These are phyloP conservation scores for Tagetes patula DNA, from an alignment of 129 eudicot species.

Conservation along the genomic window DNA sequence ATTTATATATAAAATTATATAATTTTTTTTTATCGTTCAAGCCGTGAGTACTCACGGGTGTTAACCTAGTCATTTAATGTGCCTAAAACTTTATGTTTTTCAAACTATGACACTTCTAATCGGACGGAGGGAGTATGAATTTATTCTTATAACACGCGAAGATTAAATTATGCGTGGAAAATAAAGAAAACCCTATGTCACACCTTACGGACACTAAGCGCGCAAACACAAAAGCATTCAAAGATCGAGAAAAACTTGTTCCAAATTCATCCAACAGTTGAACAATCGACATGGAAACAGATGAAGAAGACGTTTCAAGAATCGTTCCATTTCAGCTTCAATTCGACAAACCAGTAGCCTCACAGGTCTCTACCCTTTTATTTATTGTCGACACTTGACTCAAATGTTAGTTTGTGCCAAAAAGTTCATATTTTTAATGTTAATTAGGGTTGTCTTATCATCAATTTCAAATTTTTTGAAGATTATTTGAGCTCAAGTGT, in stretches of 20 bases:
- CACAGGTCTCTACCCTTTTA: conserved; percentile 44
- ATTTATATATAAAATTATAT: too few species aligned
- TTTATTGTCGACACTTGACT: neutral
- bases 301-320: conserved; percentile 53
- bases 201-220: neutral
- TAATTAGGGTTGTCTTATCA: neutral
- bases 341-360: conserved; percentile 94
- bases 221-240: conserved; percentile 3
- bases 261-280: neutral
- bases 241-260: neutral
- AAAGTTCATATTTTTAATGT: neutral
- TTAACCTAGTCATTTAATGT: too few species aligned
- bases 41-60: too few species aligned
- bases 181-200: too few species aligned
- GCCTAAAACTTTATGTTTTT: too few species aligned
- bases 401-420: neutral
- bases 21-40: too few species aligned
- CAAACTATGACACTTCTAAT: too few species aligned
- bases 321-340: conserved; percentile 89
- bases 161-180: too few species aligned
- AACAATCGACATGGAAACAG: conserved; percentile 64
- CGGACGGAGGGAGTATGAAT: too few species aligned
- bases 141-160: too few species aligned
- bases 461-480: neutral
- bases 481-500: neutral